A percentile compares a stretch with the other conserved stretches of the same genome.
Evolutionary conservation across 768 basidiomycete genomes (phyloP).

Genomic region (Agrocybe praecox): DNA sequence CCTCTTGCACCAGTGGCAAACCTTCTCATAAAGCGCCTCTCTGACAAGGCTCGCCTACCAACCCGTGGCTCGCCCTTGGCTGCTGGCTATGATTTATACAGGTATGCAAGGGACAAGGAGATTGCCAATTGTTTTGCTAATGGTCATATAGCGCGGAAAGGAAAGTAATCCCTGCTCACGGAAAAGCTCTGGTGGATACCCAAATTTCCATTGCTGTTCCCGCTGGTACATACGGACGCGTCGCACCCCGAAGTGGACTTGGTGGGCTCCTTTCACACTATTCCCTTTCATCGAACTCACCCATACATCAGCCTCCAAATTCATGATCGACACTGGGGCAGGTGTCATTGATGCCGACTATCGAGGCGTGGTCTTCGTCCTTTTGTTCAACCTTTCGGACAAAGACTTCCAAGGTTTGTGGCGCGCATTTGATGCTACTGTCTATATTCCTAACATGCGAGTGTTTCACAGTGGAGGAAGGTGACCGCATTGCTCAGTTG

Average conservation of each 20-base stretch:
- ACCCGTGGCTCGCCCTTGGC: slow-evolving; percentile 85
- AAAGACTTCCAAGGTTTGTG: slow-evolving; percentile 74
- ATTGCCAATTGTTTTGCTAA: background rate
- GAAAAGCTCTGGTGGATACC: slow-evolving; percentile 90
- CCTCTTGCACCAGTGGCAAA: slow-evolving; percentile 42
- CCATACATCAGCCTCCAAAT: slow-evolving; percentile 77
- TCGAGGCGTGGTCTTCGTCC: slow-evolving; percentile 85
- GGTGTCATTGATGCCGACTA: slow-evolving; percentile 98
- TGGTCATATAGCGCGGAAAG: slow-evolving; percentile 68
- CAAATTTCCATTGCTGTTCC: slow-evolving; percentile 95
- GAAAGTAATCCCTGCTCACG: slow-evolving; percentile 82
- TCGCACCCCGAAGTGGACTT: slow-evolving; percentile 94
- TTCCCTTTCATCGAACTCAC: background rate
- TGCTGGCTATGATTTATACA: slow-evolving; percentile 95
- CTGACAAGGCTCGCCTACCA: slow-evolving; percentile 80
- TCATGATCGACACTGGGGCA: slow-evolving; percentile 97
- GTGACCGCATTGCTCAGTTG: slow-evolving; percentile 95
- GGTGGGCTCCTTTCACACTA: slow-evolving; percentile 51
- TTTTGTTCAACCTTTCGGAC: slow-evolving; percentile 92
- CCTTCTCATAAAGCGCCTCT: slow-evolving; percentile 84
- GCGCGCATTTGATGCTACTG: background rate
- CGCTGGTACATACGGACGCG: slow-evolving; percentile 90
- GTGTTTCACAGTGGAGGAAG: slow-evolving; percentile 70
- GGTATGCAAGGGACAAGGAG: slow-evolving; percentile 45
- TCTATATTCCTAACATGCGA: background rate